phyloP scores from a whole-genome alignment of 352 stramenopile genomes.

The Globisporangium rhizosaccharum region DNA sequence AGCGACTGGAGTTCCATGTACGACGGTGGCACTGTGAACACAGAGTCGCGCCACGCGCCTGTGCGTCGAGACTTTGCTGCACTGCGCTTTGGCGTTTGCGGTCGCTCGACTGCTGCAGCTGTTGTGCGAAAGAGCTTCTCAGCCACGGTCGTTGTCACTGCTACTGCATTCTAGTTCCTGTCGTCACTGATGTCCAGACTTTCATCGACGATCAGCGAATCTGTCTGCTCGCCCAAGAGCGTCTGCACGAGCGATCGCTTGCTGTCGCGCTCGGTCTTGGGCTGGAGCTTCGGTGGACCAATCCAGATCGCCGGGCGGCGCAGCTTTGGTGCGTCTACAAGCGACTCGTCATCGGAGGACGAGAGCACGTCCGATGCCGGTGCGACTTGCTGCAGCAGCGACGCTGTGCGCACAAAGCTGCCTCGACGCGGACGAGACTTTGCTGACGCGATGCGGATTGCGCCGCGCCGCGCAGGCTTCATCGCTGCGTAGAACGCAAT shows the following conservation, averaged over 20 bases:
- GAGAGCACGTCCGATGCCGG: neutral
- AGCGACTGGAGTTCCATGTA: constrained; percentile 11
- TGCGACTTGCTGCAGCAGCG: neutral
- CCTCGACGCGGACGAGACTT: neutral
- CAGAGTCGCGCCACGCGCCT: constrained; percentile 14
- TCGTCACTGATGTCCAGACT: neutral
- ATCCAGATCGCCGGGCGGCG: constrained; percentile 16
- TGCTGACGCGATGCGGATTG: constrained; percentile 14
- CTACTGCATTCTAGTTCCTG: neutral
- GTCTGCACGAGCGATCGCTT: constrained; percentile 6
- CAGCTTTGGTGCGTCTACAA: constrained; percentile 1
- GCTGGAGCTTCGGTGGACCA: constrained; percentile 3
- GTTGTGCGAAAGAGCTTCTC: constrained; percentile 12
- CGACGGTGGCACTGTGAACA: constrained; percentile 12
- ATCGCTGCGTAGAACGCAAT: constrained; percentile 52
- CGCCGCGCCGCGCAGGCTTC: constrained; percentile 20
- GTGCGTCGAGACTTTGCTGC: neutral
- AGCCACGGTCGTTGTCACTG: neutral
- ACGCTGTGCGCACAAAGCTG: neutral
- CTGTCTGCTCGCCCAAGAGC: constrained; percentile 6
- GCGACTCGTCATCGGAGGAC: neutral
- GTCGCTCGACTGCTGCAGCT: neutral
- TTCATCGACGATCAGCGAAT: neutral
- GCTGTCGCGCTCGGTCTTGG: neutral
- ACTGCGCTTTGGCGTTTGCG: constrained; percentile 3